Base-by-base conservation (phyloP, 108 stramenopile species). In the Seminavis robusta region DNA sequence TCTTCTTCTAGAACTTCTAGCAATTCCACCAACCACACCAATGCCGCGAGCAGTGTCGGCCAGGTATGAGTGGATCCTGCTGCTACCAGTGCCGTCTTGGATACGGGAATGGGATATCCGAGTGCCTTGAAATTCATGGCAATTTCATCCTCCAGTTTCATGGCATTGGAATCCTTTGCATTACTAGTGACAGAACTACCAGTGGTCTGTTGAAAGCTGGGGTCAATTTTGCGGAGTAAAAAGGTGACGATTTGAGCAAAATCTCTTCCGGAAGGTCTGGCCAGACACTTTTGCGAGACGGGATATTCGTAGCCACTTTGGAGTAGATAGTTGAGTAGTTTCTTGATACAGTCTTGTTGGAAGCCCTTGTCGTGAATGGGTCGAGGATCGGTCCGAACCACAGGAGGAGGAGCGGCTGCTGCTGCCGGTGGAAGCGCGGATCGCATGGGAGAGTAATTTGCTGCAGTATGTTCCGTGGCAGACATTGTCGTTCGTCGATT, bases 31-130 rank as follows among this genome's bases (percentile, higher is more conserved):
- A 99, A 61, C 99, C 99, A 99, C 17, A 91, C 76, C 26, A 98
- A 78, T 7, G 95, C 88, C 1, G 95, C 97, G 44, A 99, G 80
- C 10, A 98, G 68, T 27, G 90, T 74, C 4, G 99, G 97, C 99
- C 99, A 99, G 16, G 97, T 97, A 63, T 99, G 99, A 25, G 97
- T 94, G 15, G 94, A 90, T 1, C 99, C 98, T 39, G 97, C 99
- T 15, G 99, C 97, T 6, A 91, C 92, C 31, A 99, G 76, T 10
- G 88, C 79, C 32, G 97, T 92, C 64, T 91, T 94, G 64, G 76
- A 79, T 53, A 98, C 85, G 46, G 80, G 57, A 61, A 87, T 95
- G 7, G 97, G 96, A 77, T 99, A 99, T 41, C 92, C 82, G 59
- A 98, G 45, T n/a, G 73, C 73, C 57, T 85, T 87, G 56, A 97